Percentiles rank a stretch among this genome's conserved stretches.
phyloP scores from a whole-genome alignment of 352 stramenopile genomes.

The Globisporangium takayamanum region DNA sequence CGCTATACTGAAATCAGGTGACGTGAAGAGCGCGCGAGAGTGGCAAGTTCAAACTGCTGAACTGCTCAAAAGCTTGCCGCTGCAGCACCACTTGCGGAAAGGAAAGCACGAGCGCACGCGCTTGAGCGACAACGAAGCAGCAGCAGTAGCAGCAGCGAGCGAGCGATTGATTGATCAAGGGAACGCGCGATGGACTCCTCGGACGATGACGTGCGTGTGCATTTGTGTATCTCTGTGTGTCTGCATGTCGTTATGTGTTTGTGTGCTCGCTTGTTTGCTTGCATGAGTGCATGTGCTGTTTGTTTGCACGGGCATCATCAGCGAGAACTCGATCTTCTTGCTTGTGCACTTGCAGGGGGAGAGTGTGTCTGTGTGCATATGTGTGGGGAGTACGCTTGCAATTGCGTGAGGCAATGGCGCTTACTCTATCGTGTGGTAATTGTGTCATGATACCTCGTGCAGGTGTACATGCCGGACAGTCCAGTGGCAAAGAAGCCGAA shows the following conservation, averaged over 20 bases:
- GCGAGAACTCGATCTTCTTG: neutral
- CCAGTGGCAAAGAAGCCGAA: conserved; percentile 9
- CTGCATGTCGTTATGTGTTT: neutral
- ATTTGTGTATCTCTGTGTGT: neutral
- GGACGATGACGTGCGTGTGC: conserved; percentile 38
- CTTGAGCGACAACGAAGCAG: neutral
- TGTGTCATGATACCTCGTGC: neutral
- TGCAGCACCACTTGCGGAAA: conserved; percentile 6
- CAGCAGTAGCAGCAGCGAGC: neutral
- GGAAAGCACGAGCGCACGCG: conserved; percentile 1
- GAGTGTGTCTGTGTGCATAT: neutral
- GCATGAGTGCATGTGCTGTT: no score
- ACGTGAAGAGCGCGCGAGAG: no score
- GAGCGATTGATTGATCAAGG: neutral
- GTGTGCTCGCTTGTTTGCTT: neutral
- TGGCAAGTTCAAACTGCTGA: no score
- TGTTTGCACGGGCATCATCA: no score
- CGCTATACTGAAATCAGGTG: no score
- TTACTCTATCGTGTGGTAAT: no score
- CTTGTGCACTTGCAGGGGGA: neutral
- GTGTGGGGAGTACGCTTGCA: no score
- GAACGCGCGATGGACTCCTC: conserved; percentile 34
- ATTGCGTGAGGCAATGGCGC: no score
- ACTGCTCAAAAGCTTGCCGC: no score
- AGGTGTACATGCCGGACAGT: conserved; percentile 18